phyloP scores from a whole-genome alignment of 1,284 basidiomycete species.

The Naganishia cerealis region DNA sequence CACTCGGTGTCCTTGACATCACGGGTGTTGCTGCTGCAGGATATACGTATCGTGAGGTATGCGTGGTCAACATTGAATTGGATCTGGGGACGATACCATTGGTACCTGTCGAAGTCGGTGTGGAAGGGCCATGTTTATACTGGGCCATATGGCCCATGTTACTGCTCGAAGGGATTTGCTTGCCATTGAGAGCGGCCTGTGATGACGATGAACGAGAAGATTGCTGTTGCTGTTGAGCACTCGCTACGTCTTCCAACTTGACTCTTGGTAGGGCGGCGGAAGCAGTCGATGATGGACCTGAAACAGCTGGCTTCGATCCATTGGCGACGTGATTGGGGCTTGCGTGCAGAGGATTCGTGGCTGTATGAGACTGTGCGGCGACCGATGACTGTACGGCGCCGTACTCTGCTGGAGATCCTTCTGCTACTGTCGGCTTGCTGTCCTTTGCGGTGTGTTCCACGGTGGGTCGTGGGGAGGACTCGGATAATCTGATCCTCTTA shows the following conservation, averaged over 20 bases:
- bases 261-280: constrained; percentile 4
- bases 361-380: background rate
- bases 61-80: constrained; percentile 17
- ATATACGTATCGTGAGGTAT: constrained; percentile 24
- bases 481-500: constrained; percentile 24
- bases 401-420: background rate
- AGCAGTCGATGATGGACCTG: background rate
- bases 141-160: background rate
- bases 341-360: background rate
- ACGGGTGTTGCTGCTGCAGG: constrained; percentile 23
- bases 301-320: background rate
- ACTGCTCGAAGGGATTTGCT: background rate
- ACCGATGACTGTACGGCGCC: background rate
- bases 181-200: constrained; percentile 10
- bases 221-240: constrained; percentile 7
- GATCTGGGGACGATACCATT: constrained; percentile 5
- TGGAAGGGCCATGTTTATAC: background rate
- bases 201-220: background rate
- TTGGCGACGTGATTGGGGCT: background rate
- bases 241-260: constrained; percentile 25
- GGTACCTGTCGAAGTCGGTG: background rate
- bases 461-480: constrained; percentile 1
- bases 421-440: background rate
- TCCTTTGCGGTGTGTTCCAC: background rate
- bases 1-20: constrained; percentile 23